Percentiles rank a stretch among this genome's conserved stretches.
These are phyloP conservation scores for Pseudocercospora eumusae DNA, from an alignment of 2,329 filamentous ascomycete species.

Conservation along the genomic window DNA sequence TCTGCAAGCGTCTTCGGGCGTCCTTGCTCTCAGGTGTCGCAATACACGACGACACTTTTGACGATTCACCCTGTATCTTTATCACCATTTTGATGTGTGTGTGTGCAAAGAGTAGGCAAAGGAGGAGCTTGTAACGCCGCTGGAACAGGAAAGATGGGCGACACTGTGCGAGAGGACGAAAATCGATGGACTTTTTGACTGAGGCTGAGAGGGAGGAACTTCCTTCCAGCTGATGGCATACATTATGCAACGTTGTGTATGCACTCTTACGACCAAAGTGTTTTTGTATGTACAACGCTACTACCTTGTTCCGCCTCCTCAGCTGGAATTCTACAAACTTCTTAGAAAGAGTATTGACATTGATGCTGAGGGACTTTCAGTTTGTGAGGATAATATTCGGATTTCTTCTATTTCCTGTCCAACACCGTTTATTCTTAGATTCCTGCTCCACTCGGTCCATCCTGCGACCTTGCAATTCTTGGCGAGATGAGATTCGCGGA, in stretches of 20 bases:
- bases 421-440: neutral
- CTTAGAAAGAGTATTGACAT: neutral
- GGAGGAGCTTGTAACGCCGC: conserved; percentile 3
- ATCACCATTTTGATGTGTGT: conserved; percentile 10
- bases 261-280: conserved; percentile 2
- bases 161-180: neutral
- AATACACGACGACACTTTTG: neutral
- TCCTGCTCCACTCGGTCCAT: neutral
- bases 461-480: no score
- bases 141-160: conserved; percentile 7
- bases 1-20: neutral
- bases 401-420: neutral
- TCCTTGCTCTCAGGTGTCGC: neutral
- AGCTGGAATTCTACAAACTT: neutral
- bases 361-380: no score
- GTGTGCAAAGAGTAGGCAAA: conserved; percentile 8
- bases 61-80: conserved; percentile 10
- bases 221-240: neutral
- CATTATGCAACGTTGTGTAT: neutral
- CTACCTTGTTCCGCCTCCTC: neutral
- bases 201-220: neutral
- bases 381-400: no score
- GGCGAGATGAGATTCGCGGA: conserved; percentile 13
- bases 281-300: conserved; percentile 6
- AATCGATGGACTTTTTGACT: conserved; percentile 2